Percentiles rank a stretch among this genome's conserved stretches.
These are phyloP conservation scores for Beauveria rudraprayagi DNA, from an alignment of 2,329 filamentous ascomycete genomes.

Conservation along the genomic window DNA sequence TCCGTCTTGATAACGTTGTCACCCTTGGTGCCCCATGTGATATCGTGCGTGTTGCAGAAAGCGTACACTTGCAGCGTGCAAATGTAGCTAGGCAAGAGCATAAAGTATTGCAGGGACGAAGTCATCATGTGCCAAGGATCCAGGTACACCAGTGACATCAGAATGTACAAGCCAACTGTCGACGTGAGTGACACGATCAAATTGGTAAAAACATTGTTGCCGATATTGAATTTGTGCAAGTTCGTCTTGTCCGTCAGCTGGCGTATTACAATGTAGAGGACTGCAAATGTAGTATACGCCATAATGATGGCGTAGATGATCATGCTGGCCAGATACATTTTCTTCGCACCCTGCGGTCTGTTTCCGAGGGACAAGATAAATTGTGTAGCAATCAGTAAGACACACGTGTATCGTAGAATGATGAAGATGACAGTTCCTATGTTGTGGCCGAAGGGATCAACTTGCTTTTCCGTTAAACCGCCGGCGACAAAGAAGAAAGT, in stretches of 20 bases:
- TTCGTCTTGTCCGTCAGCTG: conserved; percentile 54
- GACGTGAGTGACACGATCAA: conserved; percentile 83
- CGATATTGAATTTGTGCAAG: conserved; percentile 47
- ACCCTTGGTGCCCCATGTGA: conserved; percentile 97
- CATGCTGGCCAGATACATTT: conserved; percentile 82
- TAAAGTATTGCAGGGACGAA: conserved; percentile 82
- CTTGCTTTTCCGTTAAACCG: conserved; percentile 65
- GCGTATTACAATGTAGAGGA: conserved; percentile 79
- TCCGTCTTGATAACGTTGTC: conserved; percentile 94
- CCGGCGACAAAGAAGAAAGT: conserved; percentile 98
- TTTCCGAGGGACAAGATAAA: conserved; percentile 97
- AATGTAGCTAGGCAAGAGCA: conserved; percentile 86
- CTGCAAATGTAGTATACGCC: conserved; percentile 87
- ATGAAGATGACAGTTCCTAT: conserved; percentile 81
- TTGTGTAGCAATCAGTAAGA: conserved; percentile 84
- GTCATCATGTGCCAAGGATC: conserved; percentile 99
- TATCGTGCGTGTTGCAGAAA: conserved; percentile 98
- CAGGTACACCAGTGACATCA: conserved; percentile 93
- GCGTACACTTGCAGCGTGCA: conserved; percentile 97
- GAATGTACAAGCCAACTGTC: conserved; percentile 87
- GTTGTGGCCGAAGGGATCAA: conserved; percentile 88
- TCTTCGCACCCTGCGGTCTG: conserved; percentile 86
- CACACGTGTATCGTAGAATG: conserved; percentile 74
- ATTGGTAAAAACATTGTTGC: conserved; percentile 90
- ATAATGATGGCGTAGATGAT: conserved; percentile 90